Evolutionary conservation across 495 filamentous ascomycete genomes (phyloP).

Genomic region (Xylaria curta): DNA sequence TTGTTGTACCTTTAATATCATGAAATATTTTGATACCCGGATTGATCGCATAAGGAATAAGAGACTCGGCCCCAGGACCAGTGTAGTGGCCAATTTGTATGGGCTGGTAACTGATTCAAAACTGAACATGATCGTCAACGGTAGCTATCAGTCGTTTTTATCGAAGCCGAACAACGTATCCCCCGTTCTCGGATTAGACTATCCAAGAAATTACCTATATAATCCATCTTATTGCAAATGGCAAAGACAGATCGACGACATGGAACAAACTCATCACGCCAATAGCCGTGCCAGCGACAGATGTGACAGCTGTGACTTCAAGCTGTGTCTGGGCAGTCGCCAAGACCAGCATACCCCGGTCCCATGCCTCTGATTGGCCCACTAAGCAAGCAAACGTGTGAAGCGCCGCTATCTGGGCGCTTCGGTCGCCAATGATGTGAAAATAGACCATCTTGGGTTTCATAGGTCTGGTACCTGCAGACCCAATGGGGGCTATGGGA

Average conservation of each 20-base stretch:
- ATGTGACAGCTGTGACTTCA: slow-evolving; percentile 35
- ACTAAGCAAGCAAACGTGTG: slow-evolving; percentile 27
- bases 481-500: slow-evolving; percentile 28
- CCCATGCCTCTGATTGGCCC: slow-evolving; percentile 34
- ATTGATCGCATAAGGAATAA: neutral
- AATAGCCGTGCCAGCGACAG: slow-evolving; percentile 28
- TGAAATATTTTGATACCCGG: neutral
- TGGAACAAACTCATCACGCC: slow-evolving; percentile 22
- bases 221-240: neutral
- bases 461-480: slow-evolving; percentile 26
- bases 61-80: neutral
- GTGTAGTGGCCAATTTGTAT: neutral
- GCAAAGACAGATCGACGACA: slow-evolving; percentile 9
- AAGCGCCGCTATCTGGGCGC: slow-evolving; percentile 39
- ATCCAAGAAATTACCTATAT: neutral
- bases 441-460: slow-evolving; percentile 32
- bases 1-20: neutral
- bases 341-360: slow-evolving; percentile 30
- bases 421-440: slow-evolving; percentile 28
- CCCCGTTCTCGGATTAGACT: neutral
- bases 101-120: neutral
- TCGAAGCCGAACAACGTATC: too few species aligned
- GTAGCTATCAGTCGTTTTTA: neutral
- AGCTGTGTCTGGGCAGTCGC: slow-evolving; percentile 26
- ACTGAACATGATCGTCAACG: neutral